Conservation (phyloP, 345 rosid species). For the Cardamine resedifolia region DNA sequence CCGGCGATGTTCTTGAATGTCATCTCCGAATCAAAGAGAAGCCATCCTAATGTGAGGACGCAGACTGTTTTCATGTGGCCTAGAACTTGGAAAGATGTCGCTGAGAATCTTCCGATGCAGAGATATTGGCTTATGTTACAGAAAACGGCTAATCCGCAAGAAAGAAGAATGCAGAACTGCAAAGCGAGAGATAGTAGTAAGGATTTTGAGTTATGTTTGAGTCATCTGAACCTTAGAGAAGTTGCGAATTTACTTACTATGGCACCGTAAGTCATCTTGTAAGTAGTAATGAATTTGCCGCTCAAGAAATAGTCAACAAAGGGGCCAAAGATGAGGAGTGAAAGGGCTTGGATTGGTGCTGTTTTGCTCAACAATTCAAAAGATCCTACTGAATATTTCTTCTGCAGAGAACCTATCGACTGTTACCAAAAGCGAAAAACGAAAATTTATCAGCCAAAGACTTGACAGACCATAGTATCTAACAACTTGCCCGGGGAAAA, state of each 20-base stretch:
- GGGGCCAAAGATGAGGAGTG: slow-evolving; percentile 85
- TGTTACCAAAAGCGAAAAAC: slow-evolving; percentile 34
- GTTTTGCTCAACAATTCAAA: slow-evolving; percentile 90
- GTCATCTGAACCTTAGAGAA: neutral
- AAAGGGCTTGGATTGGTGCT: slow-evolving; percentile 98
- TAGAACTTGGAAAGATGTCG: slow-evolving; percentile 84
- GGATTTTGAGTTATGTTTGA: slow-evolving; percentile 8
- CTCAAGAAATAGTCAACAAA: slow-evolving; percentile 72
- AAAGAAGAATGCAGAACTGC: slow-evolving; percentile 82
- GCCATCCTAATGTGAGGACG: slow-evolving; percentile 88
- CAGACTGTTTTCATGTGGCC: slow-evolving; percentile 99
- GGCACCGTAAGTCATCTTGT: slow-evolving; percentile 74
- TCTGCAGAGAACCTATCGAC: slow-evolving; percentile 93
- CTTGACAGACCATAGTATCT: neutral
- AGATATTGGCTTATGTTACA: slow-evolving; percentile 96
- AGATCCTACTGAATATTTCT: slow-evolving; percentile 89
- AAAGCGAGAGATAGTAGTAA: neutral
- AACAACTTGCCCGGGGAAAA: neutral
- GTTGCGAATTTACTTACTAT: slow-evolving; percentile 47
- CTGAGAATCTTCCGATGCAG: slow-evolving; percentile 96
- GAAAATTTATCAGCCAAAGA: slow-evolving; percentile 13
- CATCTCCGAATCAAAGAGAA: slow-evolving; percentile 79
- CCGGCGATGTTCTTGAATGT: slow-evolving; percentile 86
- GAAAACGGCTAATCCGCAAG: slow-evolving; percentile 88
- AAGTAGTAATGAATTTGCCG: slow-evolving; percentile 60